Percentiles rank a stretch among this genome's conserved stretches.
Conservation (phyloP, 257 asterid species). For the Mitragyna speciosa region DNA sequence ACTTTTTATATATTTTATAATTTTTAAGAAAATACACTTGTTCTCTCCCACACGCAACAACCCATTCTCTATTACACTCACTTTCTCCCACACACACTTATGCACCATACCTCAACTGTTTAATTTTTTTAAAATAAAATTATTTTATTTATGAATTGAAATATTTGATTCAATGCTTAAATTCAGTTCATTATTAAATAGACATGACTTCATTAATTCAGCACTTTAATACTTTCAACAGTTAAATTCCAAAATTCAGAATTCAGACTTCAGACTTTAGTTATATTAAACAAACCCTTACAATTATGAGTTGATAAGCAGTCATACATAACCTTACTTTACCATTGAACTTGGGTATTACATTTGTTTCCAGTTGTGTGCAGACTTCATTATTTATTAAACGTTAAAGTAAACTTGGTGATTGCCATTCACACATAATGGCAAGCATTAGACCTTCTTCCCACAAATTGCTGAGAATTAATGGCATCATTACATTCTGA, state of each 20-base stretch:
- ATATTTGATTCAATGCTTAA: too few species aligned
- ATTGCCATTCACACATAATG: background rate
- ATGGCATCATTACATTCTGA: background rate
- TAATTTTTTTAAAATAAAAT: too few species aligned
- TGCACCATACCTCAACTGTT: too few species aligned
- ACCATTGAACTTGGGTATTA: background rate
- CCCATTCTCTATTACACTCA: too few species aligned
- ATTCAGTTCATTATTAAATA: background rate
- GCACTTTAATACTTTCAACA: background rate
- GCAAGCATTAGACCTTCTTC: background rate
- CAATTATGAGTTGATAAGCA: background rate
- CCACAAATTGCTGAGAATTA: background rate
- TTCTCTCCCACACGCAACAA: too few species aligned
- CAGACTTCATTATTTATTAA: background rate
- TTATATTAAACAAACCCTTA: too few species aligned
- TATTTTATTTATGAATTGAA: background rate
- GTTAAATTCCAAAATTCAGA: too few species aligned
- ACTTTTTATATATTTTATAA: too few species aligned
- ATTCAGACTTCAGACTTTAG: background rate
- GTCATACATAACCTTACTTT: background rate
- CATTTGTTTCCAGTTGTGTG: background rate
- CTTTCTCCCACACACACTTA: too few species aligned
- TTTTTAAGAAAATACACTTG: too few species aligned
- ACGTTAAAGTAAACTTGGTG: background rate
- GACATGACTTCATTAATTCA: too few species aligned